A percentile compares a stretch with the other conserved stretches of the same genome.
Evolutionary conservation across 768 basidiomycete species (phyloP).

Genomic region (Strobilomyces echinocephalus): DNA sequence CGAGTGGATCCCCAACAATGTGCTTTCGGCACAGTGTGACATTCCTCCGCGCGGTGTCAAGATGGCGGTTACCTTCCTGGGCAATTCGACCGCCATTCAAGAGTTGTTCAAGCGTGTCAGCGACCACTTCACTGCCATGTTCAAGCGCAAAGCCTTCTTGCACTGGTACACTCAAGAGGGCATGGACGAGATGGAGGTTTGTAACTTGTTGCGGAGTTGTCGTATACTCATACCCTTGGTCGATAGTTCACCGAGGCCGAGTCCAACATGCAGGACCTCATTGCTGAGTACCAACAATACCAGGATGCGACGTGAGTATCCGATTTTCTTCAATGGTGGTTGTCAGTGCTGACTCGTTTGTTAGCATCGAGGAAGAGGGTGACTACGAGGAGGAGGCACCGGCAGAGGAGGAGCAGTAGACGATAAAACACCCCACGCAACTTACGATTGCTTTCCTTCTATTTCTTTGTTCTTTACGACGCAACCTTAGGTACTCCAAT

Average conservation of each 20-base stretch:
- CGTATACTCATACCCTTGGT: not conserved
- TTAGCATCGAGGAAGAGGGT: constrained; percentile 78
- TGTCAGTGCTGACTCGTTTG: constrained; percentile 10
- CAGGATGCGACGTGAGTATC: constrained; percentile 86
- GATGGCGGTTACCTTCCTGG: constrained; percentile 97
- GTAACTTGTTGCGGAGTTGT: constrained; percentile 10
- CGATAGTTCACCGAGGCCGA: constrained; percentile 91
- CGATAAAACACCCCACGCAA: constrained; percentile 19
- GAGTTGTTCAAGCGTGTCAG: constrained; percentile 98
- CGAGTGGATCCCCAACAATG: constrained; percentile 99
- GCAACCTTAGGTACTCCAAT: constrained; percentile 34
- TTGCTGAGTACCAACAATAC: constrained; percentile 97
- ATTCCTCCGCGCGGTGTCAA: constrained; percentile 92
- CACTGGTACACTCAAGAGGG: constrained; percentile 99
- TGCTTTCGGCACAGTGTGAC: constrained; percentile 96
- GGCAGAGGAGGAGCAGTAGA: constrained; percentile 55
- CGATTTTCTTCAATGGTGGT: not conserved
- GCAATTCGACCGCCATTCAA: constrained; percentile 96
- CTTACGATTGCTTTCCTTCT: constrained; percentile 13
- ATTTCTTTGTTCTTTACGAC: constrained; percentile 23
- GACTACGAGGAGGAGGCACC: constrained; percentile 82
- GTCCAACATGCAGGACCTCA: constrained; percentile 98
- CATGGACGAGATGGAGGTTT: constrained; percentile 95
- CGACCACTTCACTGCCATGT: constrained; percentile 99
- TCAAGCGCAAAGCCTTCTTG: constrained; percentile 97